Evolutionary conservation across 2,329 filamentous ascomycete genomes (phyloP), one percentile per base, ranked within the genome.

Genomic region (Fusarium siculi): DNA sequence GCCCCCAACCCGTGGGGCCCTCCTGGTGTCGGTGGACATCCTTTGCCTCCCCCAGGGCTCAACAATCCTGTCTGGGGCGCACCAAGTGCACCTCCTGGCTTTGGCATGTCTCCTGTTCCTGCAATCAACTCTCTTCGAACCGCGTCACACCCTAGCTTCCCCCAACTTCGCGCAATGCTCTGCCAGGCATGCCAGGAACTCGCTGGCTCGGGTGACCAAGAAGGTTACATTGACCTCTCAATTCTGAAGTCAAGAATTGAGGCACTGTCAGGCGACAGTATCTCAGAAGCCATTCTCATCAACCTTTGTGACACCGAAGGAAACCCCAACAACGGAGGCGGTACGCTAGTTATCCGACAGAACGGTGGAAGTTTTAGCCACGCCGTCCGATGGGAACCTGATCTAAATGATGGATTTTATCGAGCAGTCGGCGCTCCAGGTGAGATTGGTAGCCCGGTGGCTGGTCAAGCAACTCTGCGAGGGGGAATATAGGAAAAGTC

Each of bases 221-320:
- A 91, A 54, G 91, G 90, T 15, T 97, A 92, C 80, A 89, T 96
- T 63, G 89, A 92, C 65, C 87, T 97, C 28, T 85, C 88, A 32
- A 83, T 86, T 25, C 87, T 95, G 77, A 91, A 95, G 74, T 88
- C 92, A 15, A 87, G 89, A 61, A 86, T 93, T 36, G 90, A 91
- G 60, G 86, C 86, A 60, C 88, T 92, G 65, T 78, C 79, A 11
- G 80, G 79, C n/a, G 81, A 83, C 18, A 77, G 54, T 57, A 77
- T 82, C 37, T 77, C 86, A 73, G 81, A 90, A 85, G 78, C 87
- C 32, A 95, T 98, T 77, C 87, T 98, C 76, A 87, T 96, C 43
- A 91, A 93, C 64, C 92, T 97, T 66, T 96, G 93, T 80, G 96
- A 98, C 77, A 97, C 96, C 2, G 94, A 97, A 80, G 96, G 96